These are phyloP conservation scores for Mycosphaerella sp. DNA, from an alignment of 2,329 filamentous ascomycete genomes.

Conservation along the genomic window DNA sequence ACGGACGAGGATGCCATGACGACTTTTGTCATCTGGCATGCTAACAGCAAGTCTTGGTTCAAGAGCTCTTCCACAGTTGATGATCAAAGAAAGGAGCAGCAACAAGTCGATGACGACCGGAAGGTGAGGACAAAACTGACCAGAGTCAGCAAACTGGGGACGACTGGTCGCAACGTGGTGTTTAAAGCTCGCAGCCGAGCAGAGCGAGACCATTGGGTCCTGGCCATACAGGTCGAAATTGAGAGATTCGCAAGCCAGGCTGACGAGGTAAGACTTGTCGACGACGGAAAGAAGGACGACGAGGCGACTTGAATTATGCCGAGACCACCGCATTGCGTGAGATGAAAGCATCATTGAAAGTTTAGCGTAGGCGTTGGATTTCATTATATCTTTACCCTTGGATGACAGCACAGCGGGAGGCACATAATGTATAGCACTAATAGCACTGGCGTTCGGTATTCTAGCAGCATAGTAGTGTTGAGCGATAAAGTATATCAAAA, in stretches of 20 bases:
- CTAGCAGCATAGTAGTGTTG: background rate
- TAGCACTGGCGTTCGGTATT: background rate
- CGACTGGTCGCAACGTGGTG: slow-evolving; percentile 56
- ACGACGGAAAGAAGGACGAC: slow-evolving; percentile 6
- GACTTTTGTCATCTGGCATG: slow-evolving; percentile 62
- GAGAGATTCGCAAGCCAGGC: slow-evolving; percentile 50
- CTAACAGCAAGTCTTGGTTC: slow-evolving; percentile 53
- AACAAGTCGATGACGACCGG: slow-evolving; percentile 3
- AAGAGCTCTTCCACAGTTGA: slow-evolving; percentile 32
- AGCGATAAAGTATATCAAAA: background rate
- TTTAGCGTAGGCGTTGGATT: background rate
- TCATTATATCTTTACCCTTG: background rate
- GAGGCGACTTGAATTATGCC: background rate
- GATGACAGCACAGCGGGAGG: background rate
- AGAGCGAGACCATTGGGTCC: slow-evolving; percentile 63
- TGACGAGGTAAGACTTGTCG: slow-evolving; percentile 47
- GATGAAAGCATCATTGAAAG: background rate
- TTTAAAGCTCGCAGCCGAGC: slow-evolving; percentile 60
- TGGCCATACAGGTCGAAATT: slow-evolving; percentile 61
- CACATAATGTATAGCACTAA: background rate
- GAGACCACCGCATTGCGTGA: background rate
- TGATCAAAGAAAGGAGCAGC: slow-evolving; percentile 25
- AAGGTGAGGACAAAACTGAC: slow-evolving; percentile 43
- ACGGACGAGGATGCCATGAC: slow-evolving; percentile 61
- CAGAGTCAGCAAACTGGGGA: slow-evolving; percentile 55